phyloP scores from a whole-genome alignment of 2,329 filamentous ascomycete species.

The Metarhizium rileyi region DNA sequence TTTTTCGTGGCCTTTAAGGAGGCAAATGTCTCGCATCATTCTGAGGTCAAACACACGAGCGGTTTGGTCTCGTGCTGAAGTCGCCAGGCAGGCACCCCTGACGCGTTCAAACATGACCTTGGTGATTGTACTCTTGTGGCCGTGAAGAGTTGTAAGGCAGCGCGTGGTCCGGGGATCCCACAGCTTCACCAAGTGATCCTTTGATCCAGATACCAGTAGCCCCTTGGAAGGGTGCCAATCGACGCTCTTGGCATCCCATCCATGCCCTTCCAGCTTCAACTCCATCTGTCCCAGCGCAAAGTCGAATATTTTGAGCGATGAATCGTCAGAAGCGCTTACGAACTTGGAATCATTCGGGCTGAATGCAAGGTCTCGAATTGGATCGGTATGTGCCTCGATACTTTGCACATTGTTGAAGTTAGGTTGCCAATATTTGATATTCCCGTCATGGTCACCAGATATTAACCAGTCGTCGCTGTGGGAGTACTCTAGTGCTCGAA shows the following conservation, averaged over 20 bases:
- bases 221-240: constrained; percentile 98
- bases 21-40: constrained; percentile 96
- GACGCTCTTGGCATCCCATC: constrained; percentile 94
- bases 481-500: constrained; percentile 76
- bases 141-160: constrained; percentile 87
- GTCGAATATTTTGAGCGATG: constrained; percentile 89
- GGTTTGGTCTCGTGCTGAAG: constrained; percentile 86
- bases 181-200: constrained; percentile 93
- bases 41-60: constrained; percentile 89
- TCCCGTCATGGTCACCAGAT: constrained; percentile 87
- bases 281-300: constrained; percentile 82
- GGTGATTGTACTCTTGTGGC: constrained; percentile 94
- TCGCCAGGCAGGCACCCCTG: constrained; percentile 76
- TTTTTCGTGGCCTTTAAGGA: constrained; percentile 91
- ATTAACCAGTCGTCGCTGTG: constrained; percentile 96
- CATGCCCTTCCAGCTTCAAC: constrained; percentile 79
- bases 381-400: constrained; percentile 81
- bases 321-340: constrained; percentile 90
- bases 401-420: constrained; percentile 99
- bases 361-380: constrained; percentile 85
- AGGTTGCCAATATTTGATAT: constrained; percentile 97
- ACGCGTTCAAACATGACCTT: constrained; percentile 85
- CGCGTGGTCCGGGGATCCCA: constrained; percentile 93
- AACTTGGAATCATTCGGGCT: constrained; percentile 93
- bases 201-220: constrained; percentile 87